phyloP scores from a whole-genome alignment of 176 grass and related monocot genomes.

The Phragmites australis region DNA sequence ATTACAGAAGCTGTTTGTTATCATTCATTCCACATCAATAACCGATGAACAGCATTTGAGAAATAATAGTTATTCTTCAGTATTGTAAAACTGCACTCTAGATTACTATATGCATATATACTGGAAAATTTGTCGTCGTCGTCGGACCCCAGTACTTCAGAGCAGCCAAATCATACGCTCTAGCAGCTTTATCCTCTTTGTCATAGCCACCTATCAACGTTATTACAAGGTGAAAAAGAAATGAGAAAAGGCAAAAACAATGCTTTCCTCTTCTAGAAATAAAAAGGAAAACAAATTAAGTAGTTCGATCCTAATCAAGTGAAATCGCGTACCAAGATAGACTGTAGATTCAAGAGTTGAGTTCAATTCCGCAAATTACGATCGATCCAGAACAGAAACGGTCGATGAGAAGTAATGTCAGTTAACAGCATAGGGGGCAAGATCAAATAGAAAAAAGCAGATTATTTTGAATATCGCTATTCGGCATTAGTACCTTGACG shows the following conservation, averaged over 20 bases:
- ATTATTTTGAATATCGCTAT: slow-evolving; percentile 1
- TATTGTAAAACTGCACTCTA: not conserved
- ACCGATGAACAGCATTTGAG: not conserved
- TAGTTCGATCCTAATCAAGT: not conserved
- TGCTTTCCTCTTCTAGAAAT: not conserved
- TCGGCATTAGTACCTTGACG: slow-evolving; percentile 65
- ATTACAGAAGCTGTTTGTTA: not conserved
- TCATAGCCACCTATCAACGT: slow-evolving; percentile 85
- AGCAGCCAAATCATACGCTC: slow-evolving; percentile 97
- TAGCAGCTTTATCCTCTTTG: slow-evolving; percentile 98
- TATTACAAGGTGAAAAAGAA: not conserved
- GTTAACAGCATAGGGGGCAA: not conserved
- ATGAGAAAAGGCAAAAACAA: not conserved
- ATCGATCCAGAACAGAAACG: not conserved
- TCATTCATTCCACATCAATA: not conserved
- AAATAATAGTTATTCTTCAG: not conserved
- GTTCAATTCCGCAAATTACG: slow-evolving; percentile 21
- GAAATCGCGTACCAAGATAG: slow-evolving; percentile 71
- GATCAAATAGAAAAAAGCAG: not conserved
- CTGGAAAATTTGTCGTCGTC: slow-evolving; percentile 94
- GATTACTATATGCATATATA: slow-evolving; percentile 37
- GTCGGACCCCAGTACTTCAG: slow-evolving; percentile 96
- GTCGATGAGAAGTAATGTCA: slow-evolving; percentile 20
- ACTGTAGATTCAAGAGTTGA: slow-evolving; percentile 46
- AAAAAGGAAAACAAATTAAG: not conserved